Evolutionary conservation across 495 filamentous ascomycete genomes (phyloP).

Genomic region (Parathielavia hyrcaniae): DNA sequence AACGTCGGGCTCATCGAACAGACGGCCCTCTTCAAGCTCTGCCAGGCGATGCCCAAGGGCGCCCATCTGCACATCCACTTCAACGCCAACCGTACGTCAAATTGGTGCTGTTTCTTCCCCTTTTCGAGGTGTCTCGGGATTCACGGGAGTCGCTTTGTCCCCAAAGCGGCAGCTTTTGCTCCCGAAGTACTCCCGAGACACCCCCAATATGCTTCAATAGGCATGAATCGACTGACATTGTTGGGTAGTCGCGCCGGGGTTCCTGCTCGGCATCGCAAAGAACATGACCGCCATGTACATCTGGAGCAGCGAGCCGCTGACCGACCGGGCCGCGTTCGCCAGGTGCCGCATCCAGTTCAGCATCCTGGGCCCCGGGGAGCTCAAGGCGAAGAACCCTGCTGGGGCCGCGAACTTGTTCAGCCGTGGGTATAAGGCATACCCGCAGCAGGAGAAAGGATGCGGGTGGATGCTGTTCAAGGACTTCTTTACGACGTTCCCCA

Average conservation of each 20-base stretch:
- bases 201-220: no score
- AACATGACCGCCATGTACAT: slow-evolving; percentile 49
- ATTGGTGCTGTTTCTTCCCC: no score
- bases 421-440: no score
- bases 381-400: slow-evolving; percentile 24
- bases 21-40: slow-evolving; percentile 39
- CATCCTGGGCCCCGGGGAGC: slow-evolving; percentile 32
- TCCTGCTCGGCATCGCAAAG: slow-evolving; percentile 47
- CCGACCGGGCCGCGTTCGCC: slow-evolving; percentile 26
- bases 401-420: neutral
- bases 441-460: slow-evolving; percentile 21
- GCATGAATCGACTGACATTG: no score
- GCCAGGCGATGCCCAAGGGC: slow-evolving; percentile 47
- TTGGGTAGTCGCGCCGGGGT: no score
- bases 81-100: slow-evolving; percentile 47
- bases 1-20: slow-evolving; percentile 44
- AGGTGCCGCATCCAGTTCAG: slow-evolving; percentile 47
- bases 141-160: no score
- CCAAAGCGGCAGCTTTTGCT: no score
- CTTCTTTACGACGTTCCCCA: slow-evolving; percentile 30
- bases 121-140: no score
- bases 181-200: no score
- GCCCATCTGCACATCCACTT: slow-evolving; percentile 54
- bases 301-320: slow-evolving; percentile 40
- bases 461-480: slow-evolving; percentile 35